A percentile compares a stretch with the other conserved stretches of the same genome.
These are phyloP conservation scores for Coemansia sp. DNA, from an alignment of 192 early-diverging fungal species.

Conservation along the genomic window DNA sequence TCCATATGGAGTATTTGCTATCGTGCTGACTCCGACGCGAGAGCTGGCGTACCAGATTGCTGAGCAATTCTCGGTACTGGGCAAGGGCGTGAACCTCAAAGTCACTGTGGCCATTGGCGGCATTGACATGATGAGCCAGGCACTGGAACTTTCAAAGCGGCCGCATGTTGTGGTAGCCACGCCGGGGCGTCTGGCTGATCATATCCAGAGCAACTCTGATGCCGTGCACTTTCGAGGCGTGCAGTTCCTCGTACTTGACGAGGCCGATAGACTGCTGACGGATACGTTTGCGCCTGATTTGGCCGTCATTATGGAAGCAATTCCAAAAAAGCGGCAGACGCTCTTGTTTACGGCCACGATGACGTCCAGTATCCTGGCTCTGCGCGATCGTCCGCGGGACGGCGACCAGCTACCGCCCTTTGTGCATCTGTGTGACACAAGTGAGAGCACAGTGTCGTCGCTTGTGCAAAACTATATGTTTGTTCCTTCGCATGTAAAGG, in stretches of 20 bases:
- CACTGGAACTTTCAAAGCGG: conserved; percentile 71
- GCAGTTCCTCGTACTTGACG: conserved; percentile 90
- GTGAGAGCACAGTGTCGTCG: conserved; percentile 72
- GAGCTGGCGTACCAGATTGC: conserved; percentile 98
- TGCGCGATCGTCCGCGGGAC: conserved; percentile 47
- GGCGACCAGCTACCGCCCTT: conserved; percentile 34
- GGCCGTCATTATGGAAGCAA: conserved; percentile 64
- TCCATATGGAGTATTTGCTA: conserved; percentile 92
- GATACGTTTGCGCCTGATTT: conserved; percentile 83
- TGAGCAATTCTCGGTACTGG: conserved; percentile 94
- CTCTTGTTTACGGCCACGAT: conserved; percentile 97
- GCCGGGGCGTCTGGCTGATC: conserved; percentile 92
- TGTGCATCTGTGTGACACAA: conserved; percentile 40
- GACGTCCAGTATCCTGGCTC: conserved; percentile 79
- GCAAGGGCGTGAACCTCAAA: conserved; percentile 78
- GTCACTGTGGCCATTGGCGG: conserved; percentile 92
- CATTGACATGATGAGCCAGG: conserved; percentile 90
- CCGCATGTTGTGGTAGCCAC: conserved; percentile 95
- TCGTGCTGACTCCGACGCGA: conserved; percentile 94
- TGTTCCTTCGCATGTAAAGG: conserved; percentile 86
- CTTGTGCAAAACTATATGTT: conserved; percentile 89
- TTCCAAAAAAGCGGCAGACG: conserved; percentile 87
- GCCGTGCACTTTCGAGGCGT: conserved; percentile 69
- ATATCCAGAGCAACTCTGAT: conserved; percentile 74
- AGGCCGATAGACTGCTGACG: conserved; percentile 89